Evolutionary conservation across 2,329 filamentous ascomycete genomes (phyloP), one percentile per base, ranked within the genome.

Genomic region (Trichoderma cornu-damae): DNA sequence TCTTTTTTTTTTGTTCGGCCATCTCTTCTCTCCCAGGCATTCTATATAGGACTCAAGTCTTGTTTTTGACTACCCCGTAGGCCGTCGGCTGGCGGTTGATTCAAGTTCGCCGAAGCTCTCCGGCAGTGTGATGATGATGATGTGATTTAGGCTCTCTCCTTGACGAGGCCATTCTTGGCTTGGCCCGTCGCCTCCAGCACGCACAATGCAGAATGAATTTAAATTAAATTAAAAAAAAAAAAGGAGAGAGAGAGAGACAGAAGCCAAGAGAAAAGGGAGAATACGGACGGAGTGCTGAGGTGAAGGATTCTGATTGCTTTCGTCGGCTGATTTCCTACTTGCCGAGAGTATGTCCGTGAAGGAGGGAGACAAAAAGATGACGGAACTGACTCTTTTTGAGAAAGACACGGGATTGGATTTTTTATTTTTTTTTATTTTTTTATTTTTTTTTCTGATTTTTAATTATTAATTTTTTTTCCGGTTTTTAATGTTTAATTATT

Each of bases 271-370:
- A 44, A 12, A 24, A 16, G 7, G 50, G 22, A 34, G 38, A 28
- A 26, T 53, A 53, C 22, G 37, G 28, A 43, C n/a, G n/a, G n/a
- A n/a, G n/a, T n/a, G n/a, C n/a, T n/a, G n/a, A n/a, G n/a, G 14
- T 30, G 26, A 30, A 37, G 46, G 30, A 30, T 37, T 50, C 14
- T 37, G 20, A 46, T 26, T 28, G 40, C 6, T 43, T n/a, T 34
- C 35, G 51, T 37, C 51, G 51, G 51, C 40, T 54, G 51, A 54
- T 54, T n/a, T 54, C 51, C 40, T 54, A 37, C 40, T 14, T 46
- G 51, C 51, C 51, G 51, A 54, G 51, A 54, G 51, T 54, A 46
- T 54, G 40, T 35, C 51, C 51, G 40, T 55, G 51, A 46, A 55
- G 51, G 51, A 47, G 51, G 51, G 22, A 46, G 14, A n/a, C n/a